Percentiles rank a stretch among this genome's conserved stretches.
These are phyloP conservation scores for Penicillium riverlandense DNA, from an alignment of 495 filamentous ascomycete genomes.

Conservation along the genomic window DNA sequence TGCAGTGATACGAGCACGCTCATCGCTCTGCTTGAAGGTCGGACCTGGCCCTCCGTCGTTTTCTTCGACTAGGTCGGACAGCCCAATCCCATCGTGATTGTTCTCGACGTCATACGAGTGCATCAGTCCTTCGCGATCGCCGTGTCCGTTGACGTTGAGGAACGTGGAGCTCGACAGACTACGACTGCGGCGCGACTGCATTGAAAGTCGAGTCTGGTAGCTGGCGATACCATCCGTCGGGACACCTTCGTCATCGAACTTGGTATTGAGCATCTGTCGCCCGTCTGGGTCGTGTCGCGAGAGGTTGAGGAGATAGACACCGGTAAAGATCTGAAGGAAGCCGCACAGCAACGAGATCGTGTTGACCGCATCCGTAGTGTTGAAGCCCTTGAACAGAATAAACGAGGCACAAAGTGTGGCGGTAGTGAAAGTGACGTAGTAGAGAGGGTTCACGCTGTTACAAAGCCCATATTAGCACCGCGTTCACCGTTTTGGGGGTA, in stretches of 20 bases:
- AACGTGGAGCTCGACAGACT: slow-evolving; percentile 52
- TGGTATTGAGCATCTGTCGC: slow-evolving; percentile 54
- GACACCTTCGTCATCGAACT: slow-evolving; percentile 61
- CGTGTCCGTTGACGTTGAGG: slow-evolving; percentile 39
- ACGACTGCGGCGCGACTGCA: slow-evolving; percentile 74
- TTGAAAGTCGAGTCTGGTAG: slow-evolving; percentile 79
- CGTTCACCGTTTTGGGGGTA: background rate
- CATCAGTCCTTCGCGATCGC: slow-evolving; percentile 74
- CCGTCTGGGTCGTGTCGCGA: slow-evolving; percentile 87
- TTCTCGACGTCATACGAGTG: slow-evolving; percentile 72
- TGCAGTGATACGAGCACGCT: slow-evolving; percentile 16
- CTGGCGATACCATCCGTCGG: slow-evolving; percentile 89
- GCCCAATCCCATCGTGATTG: slow-evolving; percentile 47
- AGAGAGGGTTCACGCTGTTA: slow-evolving; percentile 89
- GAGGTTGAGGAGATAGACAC: slow-evolving; percentile 94
- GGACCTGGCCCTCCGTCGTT: slow-evolving; percentile 51
- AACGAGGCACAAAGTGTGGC: slow-evolving; percentile 91
- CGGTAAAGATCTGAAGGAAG: slow-evolving; percentile 94
- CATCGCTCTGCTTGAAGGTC: slow-evolving; percentile 25
- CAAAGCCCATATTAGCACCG: slow-evolving; percentile 18
- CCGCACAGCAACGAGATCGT: slow-evolving; percentile 89
- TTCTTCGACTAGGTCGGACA: slow-evolving; percentile 65
- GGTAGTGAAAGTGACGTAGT: slow-evolving; percentile 99
- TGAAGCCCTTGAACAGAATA: slow-evolving; percentile 96
- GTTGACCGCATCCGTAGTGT: slow-evolving; percentile 88